Evolutionary conservation across 2,329 filamentous ascomycete species (phyloP), one percentile per base, ranked within the genome.

Genomic region (Botrytis galanthina): DNA sequence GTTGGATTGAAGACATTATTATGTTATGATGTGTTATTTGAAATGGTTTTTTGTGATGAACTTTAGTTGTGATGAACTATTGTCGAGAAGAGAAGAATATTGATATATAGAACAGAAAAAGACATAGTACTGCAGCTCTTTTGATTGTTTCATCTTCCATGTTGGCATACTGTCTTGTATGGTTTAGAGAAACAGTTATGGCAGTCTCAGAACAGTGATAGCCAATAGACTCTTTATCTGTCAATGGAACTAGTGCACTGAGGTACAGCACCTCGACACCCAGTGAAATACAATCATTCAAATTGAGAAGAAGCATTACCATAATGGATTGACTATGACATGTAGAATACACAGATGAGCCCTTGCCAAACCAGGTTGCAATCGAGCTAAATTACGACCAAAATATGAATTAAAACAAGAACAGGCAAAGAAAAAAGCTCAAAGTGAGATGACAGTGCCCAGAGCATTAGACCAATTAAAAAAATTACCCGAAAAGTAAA

Each of bases 351-450:
- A 48, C 46, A 26, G 22, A 48, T 48, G 10, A 12, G 1, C 26
- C 46, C 46, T 12, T 12, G 2, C 3, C 4, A 48, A 48, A 48
- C 2, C 9, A 2, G 16, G 20, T 26, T 22, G 10, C 9, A 12
- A 12, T 26, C 9, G 1, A 48, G 2, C 3, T 5, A 48, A 2
- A 26, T 4, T 1, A 2, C 22, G 5, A 26, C 9, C 46, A 26
- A 48, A 4, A 5, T 48, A 9, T 48, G 22, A 26, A 48, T 7
- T 4, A 26, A 48, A 5, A 4, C 4, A 26, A 48, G 22, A 48
- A 48, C 0, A 4, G 9, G 3, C 22, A 48, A 4, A 37, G 20
- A 48, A 12, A 48, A 4, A 48, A 4, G 1, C 44, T 1, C 44
- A 22, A 12, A 9, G 4, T 26, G 46, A 48, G 46, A 26, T 1